Base-by-base conservation (phyloP, 441 rosid species). In the Gossypium davidsonii region DNA sequence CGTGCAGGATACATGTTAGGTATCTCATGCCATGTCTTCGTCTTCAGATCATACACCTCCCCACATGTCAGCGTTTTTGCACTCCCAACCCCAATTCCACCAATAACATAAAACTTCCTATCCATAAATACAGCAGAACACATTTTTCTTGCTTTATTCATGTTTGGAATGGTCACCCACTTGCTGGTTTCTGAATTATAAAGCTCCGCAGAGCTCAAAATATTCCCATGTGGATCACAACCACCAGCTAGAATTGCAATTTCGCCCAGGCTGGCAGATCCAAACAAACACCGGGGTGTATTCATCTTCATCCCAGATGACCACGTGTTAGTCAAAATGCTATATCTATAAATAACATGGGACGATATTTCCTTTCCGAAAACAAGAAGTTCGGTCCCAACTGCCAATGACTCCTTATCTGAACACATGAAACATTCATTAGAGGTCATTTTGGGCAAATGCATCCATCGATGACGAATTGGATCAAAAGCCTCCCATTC, bases 401-500 rank as follows among this genome's bases (percentile, higher is more conserved):
- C 95, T 0, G 91, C 92, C 66, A 92, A 80, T 1, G 97, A 90
- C 73, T 92, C 97, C 81, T 90, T 90, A 78, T 92, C 96, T 0
- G 96, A 84, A 46, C 79, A 82, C 89, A 75, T 81, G 77, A 88
- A 89, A 71, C 89, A 89, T 42, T 88, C 91, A 66, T 88, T 84
- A 57, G 87, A 74, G 34, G 77, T 76, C 89, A 92, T 85, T 48
- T 71, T 81, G 10, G 97, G 98, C 78, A 92, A 74, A 77, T 76
- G 83, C 89, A 86, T 83, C 95, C 97, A 91, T 20, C 88, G 79
- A 23, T 78, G 6, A 20, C 77, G 70, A 51, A 81, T 65, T 2
- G 98, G 97, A 78, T 91, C 94, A 76, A 85, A 89, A 42, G 90
- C 89, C 79, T 88, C 92, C 98, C 98, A 92, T 72, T 88, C 85